Conservation (phyloP, 306 rosid species). For the Vigna angularis region DNA sequence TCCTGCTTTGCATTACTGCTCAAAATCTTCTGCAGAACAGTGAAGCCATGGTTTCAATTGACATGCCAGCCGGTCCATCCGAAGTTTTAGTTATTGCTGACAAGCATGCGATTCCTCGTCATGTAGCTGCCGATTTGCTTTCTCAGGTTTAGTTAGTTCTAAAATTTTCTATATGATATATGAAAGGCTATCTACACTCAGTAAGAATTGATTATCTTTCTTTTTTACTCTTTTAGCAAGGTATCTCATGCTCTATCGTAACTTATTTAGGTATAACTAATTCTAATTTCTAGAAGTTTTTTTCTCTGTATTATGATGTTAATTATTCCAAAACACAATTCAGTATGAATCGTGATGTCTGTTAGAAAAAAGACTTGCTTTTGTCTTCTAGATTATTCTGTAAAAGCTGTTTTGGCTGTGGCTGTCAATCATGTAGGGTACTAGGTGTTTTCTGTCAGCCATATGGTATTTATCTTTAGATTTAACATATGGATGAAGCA, state of each 20-base stretch:
- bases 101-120: slow-evolving; percentile 75
- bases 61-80: slow-evolving; percentile 96
- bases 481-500: no score
- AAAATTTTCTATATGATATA: background rate
- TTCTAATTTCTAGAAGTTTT: slow-evolving; percentile 3
- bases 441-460: no score
- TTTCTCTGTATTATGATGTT: background rate
- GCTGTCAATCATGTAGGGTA: no score
- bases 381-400: no score
- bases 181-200: background rate
- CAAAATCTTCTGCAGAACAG: slow-evolving; percentile 66
- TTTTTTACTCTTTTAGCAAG: background rate
- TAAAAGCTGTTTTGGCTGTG: no score
- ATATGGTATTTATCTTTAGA: no score
- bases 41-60: slow-evolving; percentile 94
- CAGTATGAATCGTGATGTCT: background rate
- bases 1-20: background rate
- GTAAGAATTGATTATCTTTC: background rate
- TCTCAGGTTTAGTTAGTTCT: slow-evolving; percentile 62
- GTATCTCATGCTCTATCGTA: background rate
- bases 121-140: slow-evolving; percentile 89
- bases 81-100: slow-evolving; percentile 96
- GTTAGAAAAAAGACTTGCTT: no score
- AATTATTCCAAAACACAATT: background rate
- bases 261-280: background rate